Percentiles rank a stretch among this genome's conserved stretches.
Evolutionary conservation across 208 protist species (phyloP).

Genomic region (Angomonas deanei): DNA sequence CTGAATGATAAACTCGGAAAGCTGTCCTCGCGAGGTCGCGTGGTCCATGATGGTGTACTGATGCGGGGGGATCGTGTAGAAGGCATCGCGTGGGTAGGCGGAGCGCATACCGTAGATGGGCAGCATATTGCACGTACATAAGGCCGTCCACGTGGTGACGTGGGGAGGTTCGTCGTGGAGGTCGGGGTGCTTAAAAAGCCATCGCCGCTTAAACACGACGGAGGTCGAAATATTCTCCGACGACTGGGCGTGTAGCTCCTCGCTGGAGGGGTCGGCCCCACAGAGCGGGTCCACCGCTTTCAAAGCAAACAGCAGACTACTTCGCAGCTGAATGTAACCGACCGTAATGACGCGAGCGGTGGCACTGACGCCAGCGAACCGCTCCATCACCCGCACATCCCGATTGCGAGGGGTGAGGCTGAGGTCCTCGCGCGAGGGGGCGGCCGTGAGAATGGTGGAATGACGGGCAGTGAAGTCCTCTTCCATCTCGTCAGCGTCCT

Average conservation of each 20-base stretch:
- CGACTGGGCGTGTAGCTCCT: slow-evolving; percentile 21
- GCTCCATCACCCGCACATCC: neutral
- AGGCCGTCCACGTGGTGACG: slow-evolving; percentile 44
- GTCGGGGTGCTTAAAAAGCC: slow-evolving; percentile 66
- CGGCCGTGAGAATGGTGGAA: neutral
- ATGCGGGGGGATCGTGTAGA: slow-evolving; percentile 63
- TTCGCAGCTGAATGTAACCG: slow-evolving; percentile 68
- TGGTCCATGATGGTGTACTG: slow-evolving; percentile 56
- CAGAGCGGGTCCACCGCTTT: slow-evolving; percentile 53
- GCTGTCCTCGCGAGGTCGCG: slow-evolving; percentile 14
- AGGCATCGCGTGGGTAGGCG: slow-evolving; percentile 68
- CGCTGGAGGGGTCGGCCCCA: slow-evolving; percentile 9
- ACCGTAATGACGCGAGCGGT: slow-evolving; percentile 10
- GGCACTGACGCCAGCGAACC: neutral
- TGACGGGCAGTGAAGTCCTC: neutral
- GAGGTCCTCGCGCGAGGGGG: slow-evolving; percentile 6
- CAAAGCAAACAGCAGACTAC: slow-evolving; percentile 71
- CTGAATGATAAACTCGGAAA: slow-evolving; percentile 80
- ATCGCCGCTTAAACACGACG: slow-evolving; percentile 64
- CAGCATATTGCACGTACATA: slow-evolving; percentile 67
- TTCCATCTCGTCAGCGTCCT: neutral
- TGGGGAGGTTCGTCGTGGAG: slow-evolving; percentile 22
- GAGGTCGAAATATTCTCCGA: slow-evolving; percentile 53
- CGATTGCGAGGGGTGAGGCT: neutral
- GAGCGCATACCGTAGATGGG: slow-evolving; percentile 74